Evolutionary conservation across 345 rosid genomes (phyloP).

Genomic region (Hibiscus tridactylites): DNA sequence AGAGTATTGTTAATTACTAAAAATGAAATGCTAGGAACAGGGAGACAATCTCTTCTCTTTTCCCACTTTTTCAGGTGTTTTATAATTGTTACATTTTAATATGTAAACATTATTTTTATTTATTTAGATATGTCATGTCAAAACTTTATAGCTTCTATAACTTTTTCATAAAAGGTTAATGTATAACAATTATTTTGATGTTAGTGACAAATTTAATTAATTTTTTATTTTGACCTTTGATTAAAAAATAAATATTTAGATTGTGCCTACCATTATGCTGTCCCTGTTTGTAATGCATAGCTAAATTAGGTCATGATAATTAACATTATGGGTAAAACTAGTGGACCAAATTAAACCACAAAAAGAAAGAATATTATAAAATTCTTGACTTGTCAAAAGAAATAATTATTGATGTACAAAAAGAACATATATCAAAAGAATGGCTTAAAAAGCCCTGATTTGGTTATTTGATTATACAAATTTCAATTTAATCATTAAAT

Average conservation of each 20-base stretch:
- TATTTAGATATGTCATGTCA: background rate
- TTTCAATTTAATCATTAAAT: too few species aligned
- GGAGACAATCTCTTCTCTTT: background rate
- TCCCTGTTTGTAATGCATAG: background rate
- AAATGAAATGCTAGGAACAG: background rate
- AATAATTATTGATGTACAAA: too few species aligned
- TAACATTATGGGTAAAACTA: background rate
- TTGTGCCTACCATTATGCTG: background rate
- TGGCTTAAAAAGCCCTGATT: too few species aligned
- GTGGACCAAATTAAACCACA: background rate
- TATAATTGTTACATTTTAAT: background rate
- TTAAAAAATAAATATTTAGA: background rate
- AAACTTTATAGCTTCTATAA: background rate
- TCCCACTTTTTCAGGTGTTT: background rate
- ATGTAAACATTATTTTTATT: background rate
- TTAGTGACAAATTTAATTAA: background rate
- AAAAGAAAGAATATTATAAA: too few species aligned
- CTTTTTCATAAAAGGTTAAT: background rate
- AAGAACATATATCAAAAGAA: too few species aligned
- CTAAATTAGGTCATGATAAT: background rate
- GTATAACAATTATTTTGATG: background rate
- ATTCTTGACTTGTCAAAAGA: too few species aligned
- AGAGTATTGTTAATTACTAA: background rate
- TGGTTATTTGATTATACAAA: too few species aligned
- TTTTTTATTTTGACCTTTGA: background rate